These are phyloP conservation scores for Salvia hispanica DNA, from an alignment of 257 asterid genomes.

Conservation along the genomic window DNA sequence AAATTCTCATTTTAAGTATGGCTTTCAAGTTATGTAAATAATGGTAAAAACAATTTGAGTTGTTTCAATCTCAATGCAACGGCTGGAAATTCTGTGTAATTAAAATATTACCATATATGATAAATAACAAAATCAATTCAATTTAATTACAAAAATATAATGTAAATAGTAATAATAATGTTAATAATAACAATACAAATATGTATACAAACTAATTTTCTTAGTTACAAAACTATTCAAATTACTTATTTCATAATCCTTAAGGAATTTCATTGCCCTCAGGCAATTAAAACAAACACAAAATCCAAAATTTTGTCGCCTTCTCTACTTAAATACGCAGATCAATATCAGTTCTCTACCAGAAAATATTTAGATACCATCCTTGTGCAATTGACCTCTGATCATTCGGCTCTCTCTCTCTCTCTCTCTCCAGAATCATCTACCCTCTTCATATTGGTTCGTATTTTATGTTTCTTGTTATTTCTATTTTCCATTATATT, in stretches of 20 bases:
- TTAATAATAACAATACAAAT: too few species aligned
- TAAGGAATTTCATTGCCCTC: constrained; percentile 20
- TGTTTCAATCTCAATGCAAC: too few species aligned
- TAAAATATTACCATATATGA: too few species aligned
- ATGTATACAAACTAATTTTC: too few species aligned
- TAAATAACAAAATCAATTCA: too few species aligned
- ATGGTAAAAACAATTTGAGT: too few species aligned
- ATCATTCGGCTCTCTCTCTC: constrained; percentile 39
- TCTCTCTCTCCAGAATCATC: constrained; percentile 37
- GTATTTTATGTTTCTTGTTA: background rate
- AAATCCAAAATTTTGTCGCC: constrained; percentile 20
- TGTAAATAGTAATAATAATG: too few species aligned
- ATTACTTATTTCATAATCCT: background rate
- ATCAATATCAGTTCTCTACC: background rate
- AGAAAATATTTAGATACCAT: constrained; percentile 26
- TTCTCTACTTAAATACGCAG: background rate
- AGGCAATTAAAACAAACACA: background rate
- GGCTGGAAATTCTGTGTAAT: too few species aligned
- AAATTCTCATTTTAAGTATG: too few species aligned
- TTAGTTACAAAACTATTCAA: too few species aligned
- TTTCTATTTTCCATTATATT: background rate
- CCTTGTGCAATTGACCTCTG: constrained; percentile 37
- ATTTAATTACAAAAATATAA: too few species aligned
- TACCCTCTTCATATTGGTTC: constrained; percentile 33
- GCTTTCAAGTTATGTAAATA: too few species aligned